Base-by-base conservation (phyloP, 1,284 basidiomycete species). In the Naganishia cerealis region DNA sequence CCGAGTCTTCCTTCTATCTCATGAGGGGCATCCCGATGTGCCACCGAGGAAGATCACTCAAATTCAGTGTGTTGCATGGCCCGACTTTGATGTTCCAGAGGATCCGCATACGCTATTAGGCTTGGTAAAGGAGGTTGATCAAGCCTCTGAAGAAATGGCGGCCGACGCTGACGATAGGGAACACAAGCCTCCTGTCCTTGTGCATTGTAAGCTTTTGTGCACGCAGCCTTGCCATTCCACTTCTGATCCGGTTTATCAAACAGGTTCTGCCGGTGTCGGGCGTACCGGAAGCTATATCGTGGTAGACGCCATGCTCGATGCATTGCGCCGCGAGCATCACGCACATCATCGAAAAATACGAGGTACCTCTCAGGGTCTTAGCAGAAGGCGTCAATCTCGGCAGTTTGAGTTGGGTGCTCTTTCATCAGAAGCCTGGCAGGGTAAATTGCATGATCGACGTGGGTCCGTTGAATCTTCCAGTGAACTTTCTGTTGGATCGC, bases 231-330 rank as follows among this genome's bases (percentile, higher is more conserved):
- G n/a, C n/a, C 29, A 53, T 16, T 15, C 61, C 29, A 66, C 66
- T 36, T 38, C 52, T 21, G 54, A 53, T 48, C 12, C 50, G 57
- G 39, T 33, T 52, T 42, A 66, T 57, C 16, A 68, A 74, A 88
- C 91, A 81, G 94, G 92, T 76, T 93, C 91, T 21, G 93, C 93
- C 0, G 93, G 93, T 16, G 91, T 95, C 4, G 93, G 93, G 0
- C 85, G 93, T 46, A 96, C 94, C 0, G 93, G 93, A 29, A 91
- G 90, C 48, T 96, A 91, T 78, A 93, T 96, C 75, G 87, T 90
- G 13, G 86, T 94, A 4, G 92, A 94, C 78, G 89, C 92, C 1
- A 84, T 94, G 46, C 81, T 94, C 52, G 91, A 94, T 75, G 89
- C 86, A 0, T 82, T 95, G 2, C 82, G 86, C 69, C 80, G 85